Base-by-base conservation (phyloP, 805 yeast genomes). In the Barnettozyma populi region DNA sequence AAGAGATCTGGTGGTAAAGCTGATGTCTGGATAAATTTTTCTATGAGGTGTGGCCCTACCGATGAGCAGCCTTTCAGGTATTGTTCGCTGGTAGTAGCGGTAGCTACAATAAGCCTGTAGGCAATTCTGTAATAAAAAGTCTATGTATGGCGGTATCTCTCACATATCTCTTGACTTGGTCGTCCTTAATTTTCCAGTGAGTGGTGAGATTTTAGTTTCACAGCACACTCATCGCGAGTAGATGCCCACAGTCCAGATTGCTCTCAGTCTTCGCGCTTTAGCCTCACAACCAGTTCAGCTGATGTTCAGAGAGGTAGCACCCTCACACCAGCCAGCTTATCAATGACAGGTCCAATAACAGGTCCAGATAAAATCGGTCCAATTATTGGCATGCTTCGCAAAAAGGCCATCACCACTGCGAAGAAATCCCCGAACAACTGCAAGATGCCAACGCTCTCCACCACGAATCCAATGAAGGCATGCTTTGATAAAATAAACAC, bases 341-440 rank as follows among this genome's bases (percentile, higher is more conserved):
- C 62, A n/a, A 57, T 45, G 70, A 61, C 72, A 16, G 98, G 98
- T 5, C 96, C 96, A 27, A 94, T 67, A 7, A 69, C 66, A 2
- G 98, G 97, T 61, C 84, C 80, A 32, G 90, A 82, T 46, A 94
- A 74, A 6, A 90, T 49, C 23, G 95, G 90, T 1, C 98, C 98
- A 51, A 94, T 81, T 50, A 86, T 63, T 2, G 99, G 99, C 57
- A 92, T 66, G 6, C 95, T 84, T 64, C 97, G 76, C 59, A 92
- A 73, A 61, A 94, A 92, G 55, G 87, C 85, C 11, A 92, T 78
- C 41, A 94, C 82, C 11, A 95, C 87, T 23, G 95, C 89, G 60
- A 92, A 86, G 66, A 94, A 90, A 67, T 94, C 98, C 34, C 64
- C 99, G 68, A 94, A 92, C 34, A 92, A 71, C 7, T 88, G 90